These are phyloP conservation scores for Paspalum notatum DNA, from an alignment of 176 grass and related monocot genomes.

Conservation along the genomic window DNA sequence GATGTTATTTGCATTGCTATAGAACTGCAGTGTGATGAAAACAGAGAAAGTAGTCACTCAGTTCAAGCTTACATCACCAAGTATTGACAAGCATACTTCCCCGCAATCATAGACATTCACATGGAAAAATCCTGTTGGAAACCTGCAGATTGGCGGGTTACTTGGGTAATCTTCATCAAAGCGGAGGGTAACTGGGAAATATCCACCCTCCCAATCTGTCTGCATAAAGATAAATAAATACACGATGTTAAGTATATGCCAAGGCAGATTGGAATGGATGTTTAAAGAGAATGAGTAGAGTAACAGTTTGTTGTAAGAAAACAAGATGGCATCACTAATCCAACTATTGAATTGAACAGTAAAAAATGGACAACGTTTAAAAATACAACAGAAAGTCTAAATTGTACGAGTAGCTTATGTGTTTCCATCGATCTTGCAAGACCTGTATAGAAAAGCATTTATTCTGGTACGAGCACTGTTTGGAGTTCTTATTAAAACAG, in stretches of 20 bases:
- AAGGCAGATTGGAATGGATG: background rate
- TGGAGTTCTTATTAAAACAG: background rate
- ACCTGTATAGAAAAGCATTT: background rate
- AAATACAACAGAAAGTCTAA: background rate
- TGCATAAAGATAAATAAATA: constrained; percentile 44
- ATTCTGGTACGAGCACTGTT: background rate
- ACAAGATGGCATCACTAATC: constrained; percentile 5
- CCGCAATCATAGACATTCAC: constrained; percentile 76
- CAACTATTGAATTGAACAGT: background rate
- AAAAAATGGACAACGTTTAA: background rate
- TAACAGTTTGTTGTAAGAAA: background rate
- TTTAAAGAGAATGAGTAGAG: background rate
- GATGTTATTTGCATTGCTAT: background rate
- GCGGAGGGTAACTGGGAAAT: constrained; percentile 62
- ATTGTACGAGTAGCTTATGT: background rate
- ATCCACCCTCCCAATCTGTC: constrained; percentile 94
- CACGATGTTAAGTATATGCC: background rate
- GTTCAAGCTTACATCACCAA: constrained; percentile 55
- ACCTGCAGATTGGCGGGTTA: constrained; percentile 77
- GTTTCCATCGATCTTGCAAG: background rate
- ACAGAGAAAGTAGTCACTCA: constrained; percentile 1
- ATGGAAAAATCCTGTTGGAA: constrained; percentile 83
- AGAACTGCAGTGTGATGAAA: background rate
- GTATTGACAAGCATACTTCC: constrained; percentile 79
- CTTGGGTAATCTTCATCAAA: constrained; percentile 78